A percentile compares a stretch with the other conserved stretches of the same genome.
These are phyloP conservation scores for Aspergillus ochraceus DNA, from an alignment of 2,329 filamentous ascomycete species.

Conservation along the genomic window DNA sequence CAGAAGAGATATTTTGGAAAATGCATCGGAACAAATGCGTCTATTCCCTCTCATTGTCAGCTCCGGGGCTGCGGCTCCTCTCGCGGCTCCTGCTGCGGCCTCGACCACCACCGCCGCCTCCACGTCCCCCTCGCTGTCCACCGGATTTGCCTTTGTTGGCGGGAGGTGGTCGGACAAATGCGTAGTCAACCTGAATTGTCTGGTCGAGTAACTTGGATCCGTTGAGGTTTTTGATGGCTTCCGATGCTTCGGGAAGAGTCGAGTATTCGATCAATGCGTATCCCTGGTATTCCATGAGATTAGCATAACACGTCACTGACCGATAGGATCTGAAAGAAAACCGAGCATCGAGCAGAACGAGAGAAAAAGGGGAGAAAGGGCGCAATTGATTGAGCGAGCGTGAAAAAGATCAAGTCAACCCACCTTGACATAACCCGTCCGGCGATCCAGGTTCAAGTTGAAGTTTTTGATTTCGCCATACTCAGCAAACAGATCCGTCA, in stretches of 20 bases:
- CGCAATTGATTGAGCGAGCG: neutral
- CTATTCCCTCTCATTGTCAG: slow-evolving; percentile 36
- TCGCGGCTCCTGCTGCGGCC: slow-evolving; percentile 47
- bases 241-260: slow-evolving; percentile 62
- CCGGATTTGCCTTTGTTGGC: slow-evolving; percentile 45
- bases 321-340: neutral
- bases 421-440: slow-evolving; percentile 69
- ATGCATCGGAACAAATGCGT: slow-evolving; percentile 4
- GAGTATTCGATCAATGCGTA: slow-evolving; percentile 68
- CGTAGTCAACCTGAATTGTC: slow-evolving; percentile 65
- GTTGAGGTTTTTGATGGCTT: slow-evolving; percentile 62
- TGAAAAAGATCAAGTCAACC: slow-evolving; percentile 12
- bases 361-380: neutral
- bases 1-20: slow-evolving; percentile 3
- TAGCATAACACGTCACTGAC: neutral
- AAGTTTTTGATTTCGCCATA: slow-evolving; percentile 68
- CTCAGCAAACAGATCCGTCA: slow-evolving; percentile 66
- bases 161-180: slow-evolving; percentile 63
- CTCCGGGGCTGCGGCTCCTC: slow-evolving; percentile 47
- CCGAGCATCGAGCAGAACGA: neutral
- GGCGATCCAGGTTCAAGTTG: slow-evolving; percentile 64
- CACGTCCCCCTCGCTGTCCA: slow-evolving; percentile 41
- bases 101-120: slow-evolving; percentile 37
- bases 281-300: slow-evolving; percentile 46
- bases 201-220: slow-evolving; percentile 64